Conservation (phyloP, 148 eudicot species). For the Beta vulgaris region DNA sequence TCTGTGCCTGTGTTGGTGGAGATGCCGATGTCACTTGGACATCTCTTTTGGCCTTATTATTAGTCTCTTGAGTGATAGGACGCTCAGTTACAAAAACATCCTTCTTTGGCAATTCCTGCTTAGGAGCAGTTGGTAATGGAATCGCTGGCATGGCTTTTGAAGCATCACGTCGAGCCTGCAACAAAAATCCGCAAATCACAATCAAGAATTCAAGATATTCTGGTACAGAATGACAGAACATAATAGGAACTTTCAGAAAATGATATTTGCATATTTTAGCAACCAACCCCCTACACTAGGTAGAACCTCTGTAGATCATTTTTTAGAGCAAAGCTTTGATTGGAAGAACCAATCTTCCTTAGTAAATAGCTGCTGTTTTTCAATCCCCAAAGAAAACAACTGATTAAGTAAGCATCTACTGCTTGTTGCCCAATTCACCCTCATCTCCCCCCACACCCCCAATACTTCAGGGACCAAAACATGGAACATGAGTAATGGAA, state of each 20-base stretch:
- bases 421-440: background rate
- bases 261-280: background rate
- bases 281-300: conserved; percentile 6
- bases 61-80: conserved; percentile 32
- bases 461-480: background rate
- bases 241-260: background rate
- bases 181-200: background rate
- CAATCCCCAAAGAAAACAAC: background rate
- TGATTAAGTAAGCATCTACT: background rate
- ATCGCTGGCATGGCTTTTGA: conserved; percentile 33
- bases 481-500: background rate
- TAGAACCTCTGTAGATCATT: background rate
- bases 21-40: conserved; percentile 38
- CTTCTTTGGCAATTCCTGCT: conserved; percentile 50
- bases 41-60: conserved; percentile 40
- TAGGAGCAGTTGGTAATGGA: conserved; percentile 53
- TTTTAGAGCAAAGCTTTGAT: background rate
- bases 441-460: background rate
- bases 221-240: background rate
- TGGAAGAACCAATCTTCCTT: too few relatives aligned
- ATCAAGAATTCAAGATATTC: too few relatives aligned
- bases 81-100: conserved; percentile 41
- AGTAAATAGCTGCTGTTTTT: background rate
- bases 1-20: conserved; percentile 47
- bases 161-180: conserved; percentile 57